Percentiles rank a stretch among this genome's conserved stretches.
phyloP scores from a whole-genome alignment of 2,329 filamentous ascomycete species.

The Stemphylium beticola region DNA sequence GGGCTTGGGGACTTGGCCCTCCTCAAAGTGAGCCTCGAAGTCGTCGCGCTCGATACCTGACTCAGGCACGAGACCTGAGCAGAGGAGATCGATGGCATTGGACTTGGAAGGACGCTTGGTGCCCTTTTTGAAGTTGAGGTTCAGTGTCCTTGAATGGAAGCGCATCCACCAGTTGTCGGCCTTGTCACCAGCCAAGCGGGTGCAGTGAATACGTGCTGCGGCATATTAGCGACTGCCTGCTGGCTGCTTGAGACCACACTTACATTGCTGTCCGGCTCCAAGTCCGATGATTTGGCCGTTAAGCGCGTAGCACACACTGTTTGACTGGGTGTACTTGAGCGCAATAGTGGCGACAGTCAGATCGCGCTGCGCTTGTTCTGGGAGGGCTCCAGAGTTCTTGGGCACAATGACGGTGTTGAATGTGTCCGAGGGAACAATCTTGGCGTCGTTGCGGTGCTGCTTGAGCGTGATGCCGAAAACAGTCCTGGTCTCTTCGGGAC shows the following conservation, averaged over 20 bases:
- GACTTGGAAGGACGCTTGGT: conserved; percentile 97
- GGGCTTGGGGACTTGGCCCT: conserved; percentile 70
- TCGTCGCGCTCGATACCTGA: conserved; percentile 81
- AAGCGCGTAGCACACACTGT: conserved; percentile 96
- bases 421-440: conserved; percentile 78
- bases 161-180: conserved; percentile 99
- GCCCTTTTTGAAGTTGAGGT: conserved; percentile 96
- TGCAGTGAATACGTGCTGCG: conserved; percentile 88
- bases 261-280: conserved; percentile 89
- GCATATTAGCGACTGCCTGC: conserved; percentile 2
- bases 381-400: conserved; percentile 74
- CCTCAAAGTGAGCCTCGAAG: conserved; percentile 89
- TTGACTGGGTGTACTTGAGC: conserved; percentile 96
- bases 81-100: conserved; percentile 95
- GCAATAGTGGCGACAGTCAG: conserved; percentile 95
- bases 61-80: conserved; percentile 86
- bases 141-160: conserved; percentile 88
- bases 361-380: conserved; percentile 84
- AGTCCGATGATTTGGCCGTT: conserved; percentile 94
- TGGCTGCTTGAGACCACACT: conserved; percentile 11
- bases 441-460: conserved; percentile 91
- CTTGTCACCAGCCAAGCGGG: conserved; percentile 94
- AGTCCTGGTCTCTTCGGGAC: conserved; percentile 75
- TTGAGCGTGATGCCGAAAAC: conserved; percentile 88
- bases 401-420: conserved; percentile 87